Conservation (phyloP, 208 protist species). For the Leishmania martiniquensis region DNA sequence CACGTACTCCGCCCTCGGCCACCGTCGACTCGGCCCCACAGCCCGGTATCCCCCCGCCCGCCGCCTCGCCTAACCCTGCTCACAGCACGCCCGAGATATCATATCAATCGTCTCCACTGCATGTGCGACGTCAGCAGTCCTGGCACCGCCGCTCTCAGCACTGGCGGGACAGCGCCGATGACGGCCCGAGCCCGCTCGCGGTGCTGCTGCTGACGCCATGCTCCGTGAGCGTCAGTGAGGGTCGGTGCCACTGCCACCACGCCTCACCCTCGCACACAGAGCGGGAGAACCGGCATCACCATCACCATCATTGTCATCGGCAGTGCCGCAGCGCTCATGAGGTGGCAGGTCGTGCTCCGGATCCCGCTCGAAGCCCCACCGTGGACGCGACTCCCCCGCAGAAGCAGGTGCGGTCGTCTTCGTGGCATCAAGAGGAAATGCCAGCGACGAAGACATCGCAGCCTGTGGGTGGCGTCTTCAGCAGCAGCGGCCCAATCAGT, state of each 20-base stretch:
- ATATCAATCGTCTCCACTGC: not conserved
- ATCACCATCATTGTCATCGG: not conserved
- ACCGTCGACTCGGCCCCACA: not conserved
- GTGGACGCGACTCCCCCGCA: not conserved
- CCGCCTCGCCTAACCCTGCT: not conserved
- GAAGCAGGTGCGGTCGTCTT: not conserved
- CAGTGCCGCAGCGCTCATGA: not conserved
- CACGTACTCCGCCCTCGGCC: not conserved
- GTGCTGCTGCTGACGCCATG: constrained; percentile 2
- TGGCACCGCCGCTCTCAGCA: not conserved
- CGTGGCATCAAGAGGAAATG: not conserved
- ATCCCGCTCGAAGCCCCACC: not conserved
- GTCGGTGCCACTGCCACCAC: not conserved
- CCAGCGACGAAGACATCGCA: constrained; percentile 7
- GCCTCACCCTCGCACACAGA: not conserved
- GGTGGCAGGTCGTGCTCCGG: not conserved
- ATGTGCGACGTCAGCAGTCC: not conserved
- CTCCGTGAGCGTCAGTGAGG: not conserved
- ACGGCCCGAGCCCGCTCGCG: not conserved
- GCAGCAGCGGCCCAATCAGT: constrained; percentile 13
- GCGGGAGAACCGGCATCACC: not conserved
- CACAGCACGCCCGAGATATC: not conserved
- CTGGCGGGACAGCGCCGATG: not conserved
- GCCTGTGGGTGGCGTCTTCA: not conserved
- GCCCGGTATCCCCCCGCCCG: not conserved